Conservation (phyloP, 192 early-diverging fungal genomes). For the Gonapodya prolifera region DNA sequence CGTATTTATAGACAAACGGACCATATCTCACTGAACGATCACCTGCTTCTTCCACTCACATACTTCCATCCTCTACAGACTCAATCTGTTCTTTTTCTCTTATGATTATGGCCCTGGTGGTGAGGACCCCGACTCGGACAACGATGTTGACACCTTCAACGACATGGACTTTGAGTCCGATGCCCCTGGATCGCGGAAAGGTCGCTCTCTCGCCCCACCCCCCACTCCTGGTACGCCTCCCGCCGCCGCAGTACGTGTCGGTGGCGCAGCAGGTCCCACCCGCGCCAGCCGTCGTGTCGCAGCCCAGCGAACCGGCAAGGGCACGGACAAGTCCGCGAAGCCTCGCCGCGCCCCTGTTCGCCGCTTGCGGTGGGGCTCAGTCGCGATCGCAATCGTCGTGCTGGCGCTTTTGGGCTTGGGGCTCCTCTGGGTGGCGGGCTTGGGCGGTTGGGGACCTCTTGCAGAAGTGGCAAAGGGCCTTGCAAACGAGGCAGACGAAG, state of each 20-base stretch:
- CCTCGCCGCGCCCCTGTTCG: not conserved
- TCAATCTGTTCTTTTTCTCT: not conserved
- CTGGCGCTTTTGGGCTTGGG: not conserved
- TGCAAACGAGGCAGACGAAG: not conserved
- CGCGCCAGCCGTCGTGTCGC: not conserved
- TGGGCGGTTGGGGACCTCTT: not conserved
- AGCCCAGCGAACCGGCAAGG: not conserved
- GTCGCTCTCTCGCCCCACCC: not conserved
- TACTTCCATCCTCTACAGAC: not conserved
- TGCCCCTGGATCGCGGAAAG: not conserved
- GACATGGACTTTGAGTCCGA: not conserved
- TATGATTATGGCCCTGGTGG: not conserved
- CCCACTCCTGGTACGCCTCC: not conserved
- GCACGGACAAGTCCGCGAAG: not conserved
- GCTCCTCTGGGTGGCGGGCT: not conserved
- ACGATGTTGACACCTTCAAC: not conserved
- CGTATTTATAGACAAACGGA: no score
- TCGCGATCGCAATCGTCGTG: not conserved
- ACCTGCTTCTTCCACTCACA: not conserved
- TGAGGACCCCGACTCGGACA: not conserved
- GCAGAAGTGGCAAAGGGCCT: not conserved
- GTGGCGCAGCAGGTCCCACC: not conserved
- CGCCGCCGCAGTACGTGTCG: not conserved
- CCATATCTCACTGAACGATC: no score
- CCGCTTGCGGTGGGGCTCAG: not conserved